Base-by-base conservation (phyloP, 176 grass and related monocot genomes). In the Avena atlantica region DNA sequence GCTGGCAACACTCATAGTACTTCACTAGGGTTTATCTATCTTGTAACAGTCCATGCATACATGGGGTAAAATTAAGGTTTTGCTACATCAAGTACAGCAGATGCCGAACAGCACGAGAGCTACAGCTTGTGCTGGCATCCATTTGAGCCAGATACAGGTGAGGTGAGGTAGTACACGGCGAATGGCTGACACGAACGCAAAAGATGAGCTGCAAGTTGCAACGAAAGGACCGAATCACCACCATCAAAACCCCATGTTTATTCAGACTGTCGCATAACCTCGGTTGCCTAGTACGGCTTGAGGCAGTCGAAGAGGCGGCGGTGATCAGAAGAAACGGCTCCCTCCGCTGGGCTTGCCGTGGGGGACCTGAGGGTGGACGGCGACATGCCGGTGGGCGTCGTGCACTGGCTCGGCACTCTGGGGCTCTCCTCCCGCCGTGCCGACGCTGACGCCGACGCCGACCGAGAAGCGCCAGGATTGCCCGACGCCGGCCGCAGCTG, bases 251-350 rank as follows among this genome's bases (percentile, higher is more conserved):
- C 52, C 72, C 25, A 72, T 0, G 21, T 29, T 88, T 88, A 83
- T 71, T 88, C 21, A 0, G 5, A 12, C 34, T 8, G 27, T 25
- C 69, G 19, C 78, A 48, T 49, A 37, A 15, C 6, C 63, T 12
- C 19, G 1, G 37, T 8, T 3, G 11, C 12, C 52, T 95, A 95
- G 86, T 93, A 93, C 73, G 86, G 93, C 91, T 93, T 89, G 34
- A 95, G 70, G 86, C 80, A 85, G 34, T 95, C 86, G 24, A 87
- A 95, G 59, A 93, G 57, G 78, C 51, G 89, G 62, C 66, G 82
- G 67, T 66, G 74, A 50, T 69, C 75, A 24, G 67, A 45, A 10
- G 59, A 20, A 14, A 55, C 61, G 6, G 72, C 72, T 49, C 44
- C 78, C 70, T 37, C 79, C 14, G 81, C 25, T 15, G 72, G n/a